A percentile compares a stretch with the other conserved stretches of the same genome.
Conservation (phyloP, 495 filamentous ascomycete species). For the Penicillium steckii region DNA sequence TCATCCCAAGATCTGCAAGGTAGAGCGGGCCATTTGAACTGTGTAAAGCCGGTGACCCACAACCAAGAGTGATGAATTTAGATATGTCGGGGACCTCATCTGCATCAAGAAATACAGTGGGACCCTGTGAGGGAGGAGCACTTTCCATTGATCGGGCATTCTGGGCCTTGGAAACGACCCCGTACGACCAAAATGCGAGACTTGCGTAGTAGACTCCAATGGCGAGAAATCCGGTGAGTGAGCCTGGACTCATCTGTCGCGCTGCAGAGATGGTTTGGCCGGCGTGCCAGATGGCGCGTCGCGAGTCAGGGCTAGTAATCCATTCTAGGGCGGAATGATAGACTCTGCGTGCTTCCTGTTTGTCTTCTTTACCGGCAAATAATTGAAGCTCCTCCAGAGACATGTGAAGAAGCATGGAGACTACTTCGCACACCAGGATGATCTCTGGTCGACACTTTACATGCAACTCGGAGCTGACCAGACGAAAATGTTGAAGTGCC, state of each 20-base stretch:
- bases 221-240: constrained; percentile 57
- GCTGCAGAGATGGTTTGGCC: constrained; percentile 59
- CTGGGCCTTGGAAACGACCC: constrained; percentile 41
- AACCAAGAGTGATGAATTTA: constrained; percentile 46
- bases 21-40: constrained; percentile 23
- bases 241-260: constrained; percentile 41
- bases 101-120: constrained; percentile 48
- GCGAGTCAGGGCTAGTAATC: constrained; percentile 48
- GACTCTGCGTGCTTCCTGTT: constrained; percentile 55
- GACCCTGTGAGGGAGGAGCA: constrained; percentile 10
- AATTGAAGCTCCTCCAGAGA: constrained; percentile 64
- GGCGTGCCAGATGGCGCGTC: constrained; percentile 61
- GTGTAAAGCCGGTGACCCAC: constrained; percentile 43
- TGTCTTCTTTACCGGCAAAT: constrained; percentile 62
- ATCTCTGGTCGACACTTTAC: constrained; percentile 25
- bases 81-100: constrained; percentile 41
- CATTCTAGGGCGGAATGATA: constrained; percentile 53
- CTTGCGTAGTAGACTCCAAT: constrained; percentile 60
- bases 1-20: constrained; percentile 20
- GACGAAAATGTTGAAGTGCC: constrained; percentile 42
- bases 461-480: constrained; percentile 31
- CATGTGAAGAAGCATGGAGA: constrained; percentile 59
- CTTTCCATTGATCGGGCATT: constrained; percentile 19
- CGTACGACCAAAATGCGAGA: constrained; percentile 61
- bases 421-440: constrained; percentile 50